Conservation (phyloP, 768 basidiomycete species). For the Macrocybe gigantea region DNA sequence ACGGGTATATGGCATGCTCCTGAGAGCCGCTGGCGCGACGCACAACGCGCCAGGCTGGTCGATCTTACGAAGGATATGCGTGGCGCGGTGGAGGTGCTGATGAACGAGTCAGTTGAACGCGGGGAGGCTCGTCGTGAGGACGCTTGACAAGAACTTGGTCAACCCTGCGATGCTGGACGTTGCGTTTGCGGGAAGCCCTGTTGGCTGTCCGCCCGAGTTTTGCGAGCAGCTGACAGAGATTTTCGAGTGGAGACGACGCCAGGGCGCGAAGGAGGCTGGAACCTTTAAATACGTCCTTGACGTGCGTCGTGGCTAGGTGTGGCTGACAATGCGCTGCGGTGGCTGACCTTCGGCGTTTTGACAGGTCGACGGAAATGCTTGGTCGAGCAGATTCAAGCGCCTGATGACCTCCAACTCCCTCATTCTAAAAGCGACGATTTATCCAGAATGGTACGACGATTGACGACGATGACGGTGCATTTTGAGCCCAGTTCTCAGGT, state of each 20-base stretch:
- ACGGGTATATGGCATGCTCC: conserved; percentile 45
- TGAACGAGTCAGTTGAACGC: conserved; percentile 21
- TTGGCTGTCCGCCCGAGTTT: conserved; percentile 29
- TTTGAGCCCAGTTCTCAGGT: conserved; percentile 28
- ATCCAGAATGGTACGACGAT: conserved; percentile 59
- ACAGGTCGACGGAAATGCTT: conserved; percentile 60
- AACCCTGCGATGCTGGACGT: conserved; percentile 47
- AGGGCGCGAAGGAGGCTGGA: conserved; percentile 33
- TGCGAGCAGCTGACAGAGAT: conserved; percentile 32
- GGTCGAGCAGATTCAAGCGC: conserved; percentile 67
- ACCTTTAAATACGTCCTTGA: conserved; percentile 49
- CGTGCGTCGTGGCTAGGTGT: conserved; percentile 13
- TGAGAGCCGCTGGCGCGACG: conserved; percentile 29
- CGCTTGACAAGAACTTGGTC: conserved; percentile 19
- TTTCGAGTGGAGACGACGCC: conserved; percentile 38
- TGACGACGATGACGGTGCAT: background rate
- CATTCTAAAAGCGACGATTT: conserved; percentile 66
- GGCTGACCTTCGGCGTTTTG: background rate
- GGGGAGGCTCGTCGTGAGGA: conserved; percentile 7
- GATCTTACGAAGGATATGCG: conserved; percentile 24
- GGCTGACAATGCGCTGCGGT: too few species aligned
- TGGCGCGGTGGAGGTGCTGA: conserved; percentile 25
- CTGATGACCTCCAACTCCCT: conserved; percentile 57
- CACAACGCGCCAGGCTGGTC: conserved; percentile 37
- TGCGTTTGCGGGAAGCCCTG: conserved; percentile 37